Evolutionary conservation across 2,329 filamentous ascomycete species (phyloP).

Genomic region (Aureobasidium vineae): DNA sequence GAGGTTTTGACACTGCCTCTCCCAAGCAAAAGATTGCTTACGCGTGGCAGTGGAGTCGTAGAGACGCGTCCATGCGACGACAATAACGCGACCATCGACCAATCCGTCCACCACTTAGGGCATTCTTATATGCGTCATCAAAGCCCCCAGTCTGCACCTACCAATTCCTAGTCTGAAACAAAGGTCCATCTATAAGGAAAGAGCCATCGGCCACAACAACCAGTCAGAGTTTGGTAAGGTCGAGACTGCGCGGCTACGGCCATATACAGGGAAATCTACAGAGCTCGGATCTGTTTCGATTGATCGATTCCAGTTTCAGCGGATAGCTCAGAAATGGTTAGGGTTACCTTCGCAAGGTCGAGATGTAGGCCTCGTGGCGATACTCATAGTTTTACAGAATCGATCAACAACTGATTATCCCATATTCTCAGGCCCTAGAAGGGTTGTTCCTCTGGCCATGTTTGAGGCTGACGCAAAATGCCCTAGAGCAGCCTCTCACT

Average conservation of each 20-base stretch:
- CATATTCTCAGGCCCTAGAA: background rate
- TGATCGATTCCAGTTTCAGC: background rate
- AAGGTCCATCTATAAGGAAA: background rate
- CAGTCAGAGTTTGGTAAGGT: background rate
- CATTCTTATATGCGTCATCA: background rate
- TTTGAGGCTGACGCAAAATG: background rate
- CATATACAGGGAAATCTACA: background rate
- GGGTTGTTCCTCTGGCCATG: background rate
- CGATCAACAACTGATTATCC: background rate
- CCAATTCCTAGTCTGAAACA: background rate
- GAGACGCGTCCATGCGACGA: background rate
- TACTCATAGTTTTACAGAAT: background rate
- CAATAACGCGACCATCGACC: background rate
- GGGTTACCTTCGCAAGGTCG: background rate
- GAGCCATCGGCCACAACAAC: background rate
- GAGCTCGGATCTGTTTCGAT: background rate
- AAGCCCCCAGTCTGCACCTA: background rate
- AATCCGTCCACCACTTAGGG: conserved; percentile 8
- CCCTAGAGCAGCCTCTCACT: background rate
- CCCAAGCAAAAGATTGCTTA: background rate
- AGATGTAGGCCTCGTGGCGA: background rate
- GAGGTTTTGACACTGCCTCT: background rate
- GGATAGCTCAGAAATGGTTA: too few relatives aligned
- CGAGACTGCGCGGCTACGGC: background rate
- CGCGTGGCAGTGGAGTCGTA: background rate